phyloP scores from a whole-genome alignment of 164 flowering plant species.

The Malania oleifera region DNA sequence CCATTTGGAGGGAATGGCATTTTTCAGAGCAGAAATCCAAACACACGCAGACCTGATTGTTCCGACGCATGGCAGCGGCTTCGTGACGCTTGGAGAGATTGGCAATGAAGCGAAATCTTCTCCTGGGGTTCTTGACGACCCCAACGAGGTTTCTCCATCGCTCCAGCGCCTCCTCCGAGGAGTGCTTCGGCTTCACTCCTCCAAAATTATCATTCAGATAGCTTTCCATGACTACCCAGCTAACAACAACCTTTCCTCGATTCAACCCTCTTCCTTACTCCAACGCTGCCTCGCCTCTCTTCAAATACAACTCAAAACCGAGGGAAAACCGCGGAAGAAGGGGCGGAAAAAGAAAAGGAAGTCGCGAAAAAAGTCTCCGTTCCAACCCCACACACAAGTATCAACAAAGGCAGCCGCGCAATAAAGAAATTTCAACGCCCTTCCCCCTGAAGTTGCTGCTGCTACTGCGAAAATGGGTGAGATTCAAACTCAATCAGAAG shows the following conservation, averaged over 20 bases:
- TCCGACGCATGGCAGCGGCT: conserved; percentile 66
- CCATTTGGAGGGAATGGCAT: too few species aligned
- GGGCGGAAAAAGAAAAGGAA: too few species aligned
- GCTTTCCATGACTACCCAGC: conserved; percentile 43
- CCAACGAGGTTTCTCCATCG: conserved; percentile 62
- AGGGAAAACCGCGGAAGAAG: too few species aligned
- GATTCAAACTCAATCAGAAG: too few species aligned
- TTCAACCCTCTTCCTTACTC: conserved; percentile 12
- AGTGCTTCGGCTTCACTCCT: conserved; percentile 50
- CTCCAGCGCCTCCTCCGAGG: conserved; percentile 49
- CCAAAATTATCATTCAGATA: conserved; percentile 52
- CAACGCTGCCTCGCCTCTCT: conserved; percentile 2
- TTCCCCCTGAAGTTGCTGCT: too few species aligned
- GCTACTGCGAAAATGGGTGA: too few species aligned
- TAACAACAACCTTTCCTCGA: neutral
- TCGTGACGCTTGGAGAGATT: conserved; percentile 66
- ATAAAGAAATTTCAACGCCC: too few species aligned
- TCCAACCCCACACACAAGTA: too few species aligned
- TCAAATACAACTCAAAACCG: too few species aligned
- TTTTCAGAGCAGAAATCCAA: too few species aligned
- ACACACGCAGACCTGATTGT: conserved; percentile 69
- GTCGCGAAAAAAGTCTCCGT: too few species aligned
- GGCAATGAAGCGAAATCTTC: conserved; percentile 71
- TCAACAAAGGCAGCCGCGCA: too few species aligned
- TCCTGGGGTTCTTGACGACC: conserved; percentile 66